phyloP scores from a whole-genome alignment of 176 grass and related monocot genomes.

The Oryza coarctata region DNA sequence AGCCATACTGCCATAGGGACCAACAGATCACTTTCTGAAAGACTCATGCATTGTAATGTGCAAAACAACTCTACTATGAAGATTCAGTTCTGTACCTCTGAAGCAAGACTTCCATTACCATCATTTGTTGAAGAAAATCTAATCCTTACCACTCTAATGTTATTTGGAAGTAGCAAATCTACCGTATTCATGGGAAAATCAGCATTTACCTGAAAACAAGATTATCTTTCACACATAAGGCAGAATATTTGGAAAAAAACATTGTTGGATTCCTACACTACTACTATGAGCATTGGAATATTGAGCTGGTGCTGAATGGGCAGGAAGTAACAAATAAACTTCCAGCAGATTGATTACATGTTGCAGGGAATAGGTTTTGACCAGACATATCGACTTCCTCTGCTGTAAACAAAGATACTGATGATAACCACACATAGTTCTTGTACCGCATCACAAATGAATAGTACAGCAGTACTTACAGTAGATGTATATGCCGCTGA shows the following conservation, averaged over 20 bases:
- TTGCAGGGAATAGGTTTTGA: not conserved
- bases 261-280: slow-evolving; percentile 16
- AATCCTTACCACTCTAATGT: slow-evolving; percentile 23
- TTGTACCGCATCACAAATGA: slow-evolving; percentile 3
- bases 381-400: slow-evolving; percentile 4
- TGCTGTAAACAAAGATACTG: slow-evolving; percentile 1
- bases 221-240: slow-evolving; percentile 24
- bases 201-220: slow-evolving; percentile 18
- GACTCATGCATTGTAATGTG: not conserved
- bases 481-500: slow-evolving; percentile 6
- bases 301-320: slow-evolving; percentile 23
- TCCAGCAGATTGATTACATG: not conserved
- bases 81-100: slow-evolving; percentile 17
- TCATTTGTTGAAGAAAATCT: slow-evolving; percentile 26
- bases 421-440: not conserved
- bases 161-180: slow-evolving; percentile 20
- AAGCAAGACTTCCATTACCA: slow-evolving; percentile 7
- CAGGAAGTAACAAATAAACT: slow-evolving; percentile 13
- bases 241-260: not conserved
- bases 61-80: not conserved
- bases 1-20: not conserved
- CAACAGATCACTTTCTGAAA: not conserved
- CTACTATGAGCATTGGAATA: not conserved
- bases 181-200: slow-evolving; percentile 10
- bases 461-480: slow-evolving; percentile 7